Base-by-base conservation (phyloP, 371 early-diverging fungal species). In the Enteropsectra breve region DNA sequence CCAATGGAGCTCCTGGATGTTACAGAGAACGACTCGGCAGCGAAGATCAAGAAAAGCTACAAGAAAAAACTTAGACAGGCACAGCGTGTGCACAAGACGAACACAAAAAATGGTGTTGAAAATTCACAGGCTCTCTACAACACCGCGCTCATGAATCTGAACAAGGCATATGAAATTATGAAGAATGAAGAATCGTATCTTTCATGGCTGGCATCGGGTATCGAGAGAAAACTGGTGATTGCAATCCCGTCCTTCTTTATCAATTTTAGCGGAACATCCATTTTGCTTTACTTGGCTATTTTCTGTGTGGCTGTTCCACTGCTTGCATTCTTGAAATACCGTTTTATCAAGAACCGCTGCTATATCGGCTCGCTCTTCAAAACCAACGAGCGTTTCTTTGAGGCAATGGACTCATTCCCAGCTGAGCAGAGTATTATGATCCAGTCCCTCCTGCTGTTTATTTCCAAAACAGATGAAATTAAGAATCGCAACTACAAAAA, bases 221-320 rank as follows among this genome's bases (percentile, higher is more conserved):
- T 49, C 23, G 64, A 53, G 52, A 63, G 55, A 13, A 68, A 70
- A n/a, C 69, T 76, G 56, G 54, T 73, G 11, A 60, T 80, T 4
- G 80, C 80, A 11, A 76, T 80, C n/a, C 80, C 80, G 28, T 26
- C 50, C 26, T 60, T 69, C 33, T 15, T 76, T 34, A 55, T 77
- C 30, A 68, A 57, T n/a, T 68, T 65, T 43, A 64, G 67, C 46
- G 40, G 48, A 13, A 18, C 62, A 26, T 26, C 73, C 24, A 55
- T 80, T 32, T 40, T 67, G 8, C 2, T 75, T 23, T 80, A 80
- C 50, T 45, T 61, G 2, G 11, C 70, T 5, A 21, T 76, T 3
- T 49, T 80, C 1, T 73, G 71, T 6, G 49, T 76, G 3, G 29
- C 69, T 38, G 36, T 80, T 23, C 80, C 80, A 15, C 29, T 54